Conservation (phyloP, 345 rosid genomes). For the Linum trigynum region DNA sequence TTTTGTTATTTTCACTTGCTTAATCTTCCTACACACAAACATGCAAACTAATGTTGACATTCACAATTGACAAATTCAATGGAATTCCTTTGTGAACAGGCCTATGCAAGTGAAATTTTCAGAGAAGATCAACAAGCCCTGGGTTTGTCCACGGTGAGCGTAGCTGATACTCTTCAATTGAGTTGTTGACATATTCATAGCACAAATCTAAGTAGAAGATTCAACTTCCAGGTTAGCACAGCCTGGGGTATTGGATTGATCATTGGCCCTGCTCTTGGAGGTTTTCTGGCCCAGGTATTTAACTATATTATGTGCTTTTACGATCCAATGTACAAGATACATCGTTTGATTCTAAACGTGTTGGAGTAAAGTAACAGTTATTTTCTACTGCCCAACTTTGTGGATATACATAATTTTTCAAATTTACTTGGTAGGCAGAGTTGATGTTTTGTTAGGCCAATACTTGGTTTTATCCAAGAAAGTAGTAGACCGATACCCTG, state of each 20-base stretch:
- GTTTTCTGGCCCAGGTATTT: conserved; percentile 83
- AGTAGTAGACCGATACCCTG: too few species aligned
- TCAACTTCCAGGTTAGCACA: conserved; percentile 59
- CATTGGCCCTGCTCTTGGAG: conserved; percentile 95
- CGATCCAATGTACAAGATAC: not conserved
- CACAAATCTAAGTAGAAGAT: not conserved
- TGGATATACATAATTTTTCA: too few species aligned
- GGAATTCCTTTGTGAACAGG: conserved; percentile 34
- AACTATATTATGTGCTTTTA: not conserved
- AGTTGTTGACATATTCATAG: not conserved
- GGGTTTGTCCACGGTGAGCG: conserved; percentile 75
- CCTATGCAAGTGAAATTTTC: conserved; percentile 73
- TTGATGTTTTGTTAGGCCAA: too few species aligned
- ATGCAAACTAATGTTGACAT: not conserved
- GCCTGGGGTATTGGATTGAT: conserved; percentile 96
- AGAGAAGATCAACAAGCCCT: conserved; percentile 69
- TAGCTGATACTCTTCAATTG: not conserved
- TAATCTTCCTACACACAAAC: not conserved
- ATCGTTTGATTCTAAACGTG: not conserved
- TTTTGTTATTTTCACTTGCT: not conserved
- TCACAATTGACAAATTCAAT: not conserved
- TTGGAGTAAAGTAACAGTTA: too few species aligned
- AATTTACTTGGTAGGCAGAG: too few species aligned
- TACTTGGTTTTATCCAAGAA: too few species aligned
- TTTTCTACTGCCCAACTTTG: not conserved